Evolutionary conservation across 495 filamentous ascomycete species (phyloP), one percentile per base, ranked within the genome.

Genomic region (Chaetomium cochliodes): DNA sequence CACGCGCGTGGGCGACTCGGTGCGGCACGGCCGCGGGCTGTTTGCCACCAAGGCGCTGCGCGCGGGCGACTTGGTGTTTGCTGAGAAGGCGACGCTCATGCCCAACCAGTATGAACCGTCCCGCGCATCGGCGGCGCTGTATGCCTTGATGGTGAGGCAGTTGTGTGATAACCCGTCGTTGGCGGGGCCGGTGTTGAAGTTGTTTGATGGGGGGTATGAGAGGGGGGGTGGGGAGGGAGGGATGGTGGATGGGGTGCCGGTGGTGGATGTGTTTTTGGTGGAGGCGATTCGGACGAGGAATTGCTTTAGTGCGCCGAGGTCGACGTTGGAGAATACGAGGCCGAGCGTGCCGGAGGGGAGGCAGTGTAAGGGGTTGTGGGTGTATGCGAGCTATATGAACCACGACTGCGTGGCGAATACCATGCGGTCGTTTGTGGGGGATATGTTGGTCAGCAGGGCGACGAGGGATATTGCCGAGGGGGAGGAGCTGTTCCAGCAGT

Each of bases 391-490:
- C 2, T 80, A 78, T 69, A 77, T 84, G 63, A 88, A 88, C 70
- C 85, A 88, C 67, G 78, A 75, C 60, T 88, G 85, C 71, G 57
- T 81, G 51, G 74, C 76, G 26, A 87, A 85, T 64, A 74, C 74
- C 11, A 73, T 72, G 13, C 81, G 84, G 12, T 75, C 79, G 9
- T 87, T 86, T 68, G 76, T 86, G 41, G 83, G 84, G n/a, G 85
- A 87, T 63, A 77, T 88, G 73, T 77, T 84, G 69, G 73, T 86
- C 53, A 66, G 84, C 47, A 79, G 82, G 22, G 84, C 85, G 0
- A 76, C 76, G 13, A 56, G 70, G 11, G 69, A 81, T 58, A 77
- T 88, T n/a, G 68, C 72, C 9, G 62, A 73, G 1, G 77, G 80
- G 59, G 81, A 82, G 16, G 86, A 88, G 66, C 52, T 88, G 25